Base-by-base conservation (phyloP, 257 asterid species). In the Nicotiana attenuata region DNA sequence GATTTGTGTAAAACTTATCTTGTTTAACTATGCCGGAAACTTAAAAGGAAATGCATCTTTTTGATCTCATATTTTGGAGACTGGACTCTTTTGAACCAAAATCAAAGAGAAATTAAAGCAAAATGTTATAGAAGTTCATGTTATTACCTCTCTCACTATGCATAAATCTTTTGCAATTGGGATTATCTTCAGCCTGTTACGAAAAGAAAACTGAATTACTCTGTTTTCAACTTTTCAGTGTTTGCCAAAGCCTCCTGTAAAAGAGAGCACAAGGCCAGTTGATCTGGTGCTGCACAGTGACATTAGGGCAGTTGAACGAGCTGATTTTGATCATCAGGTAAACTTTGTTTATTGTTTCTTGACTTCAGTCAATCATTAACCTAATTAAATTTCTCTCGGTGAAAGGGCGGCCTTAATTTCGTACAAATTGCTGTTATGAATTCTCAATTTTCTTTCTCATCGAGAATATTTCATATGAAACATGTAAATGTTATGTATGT, bases 311-410 rank as follows among this genome's bases (percentile, higher is more conserved):
- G 91, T 87, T 5, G 98, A 96, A 73, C 93, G 99, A 73, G 91
- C 96, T 24, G 98, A 96, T 79, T 96, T 94, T 81, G 98, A 96
- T 82, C 88, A 90, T 35, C 97, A 93, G 95, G 97, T 91, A 88
- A 28, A 66, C 22, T 71, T 77, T 31, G 24, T 20, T 60, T 76
- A 28, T 76, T 61, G 71, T 45, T 64, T 35, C 20, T 16, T 2
- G 16, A 64, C 29, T 64, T 80, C 19, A 31, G 65, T 14, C 4
- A 10, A 64, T 65, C 10, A 60, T 26, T 47, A 2, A 80, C 26
- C 61, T n/a, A 80, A 56, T 20, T 41, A 38, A 69, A 20, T 69
- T 22, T 61, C 8, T 11, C 77, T 41, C 14, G 9, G 22, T 20
- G 77, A 69, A 22, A 11, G 57, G 50, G 11, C 13, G 17, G 28